A percentile compares a stretch with the other conserved stretches of the same genome.
These are phyloP conservation scores for Gossypium anomalum DNA, from an alignment of 345 rosid species.

Conservation along the genomic window DNA sequence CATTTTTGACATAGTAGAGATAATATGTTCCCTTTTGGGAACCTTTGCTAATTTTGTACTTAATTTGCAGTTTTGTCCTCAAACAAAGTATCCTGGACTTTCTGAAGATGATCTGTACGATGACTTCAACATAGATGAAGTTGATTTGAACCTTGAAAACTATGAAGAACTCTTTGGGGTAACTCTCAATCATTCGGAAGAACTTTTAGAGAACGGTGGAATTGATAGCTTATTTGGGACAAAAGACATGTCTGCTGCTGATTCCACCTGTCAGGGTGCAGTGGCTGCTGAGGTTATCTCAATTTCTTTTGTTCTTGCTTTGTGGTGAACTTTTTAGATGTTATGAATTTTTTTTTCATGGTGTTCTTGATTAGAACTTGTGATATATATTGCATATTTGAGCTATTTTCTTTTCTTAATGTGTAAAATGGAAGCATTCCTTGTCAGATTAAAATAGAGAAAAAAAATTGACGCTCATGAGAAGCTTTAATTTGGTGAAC, in stretches of 20 bases:
- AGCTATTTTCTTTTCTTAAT: background rate
- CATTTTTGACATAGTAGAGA: background rate
- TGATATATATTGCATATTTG: background rate
- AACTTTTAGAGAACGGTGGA: conserved; percentile 80
- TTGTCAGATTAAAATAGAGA: background rate
- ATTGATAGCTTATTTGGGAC: conserved; percentile 72
- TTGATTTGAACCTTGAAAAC: conserved; percentile 80
- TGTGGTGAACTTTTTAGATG: conserved; percentile 10
- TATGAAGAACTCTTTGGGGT: conserved; percentile 95
- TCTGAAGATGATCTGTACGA: conserved; percentile 55
- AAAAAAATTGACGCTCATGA: background rate
- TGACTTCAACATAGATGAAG: conserved; percentile 72
- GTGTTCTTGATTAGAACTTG: background rate
- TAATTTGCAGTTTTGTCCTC: conserved; percentile 43
- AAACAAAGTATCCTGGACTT: conserved; percentile 35
- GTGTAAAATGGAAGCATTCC: background rate
- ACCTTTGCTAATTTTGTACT: background rate
- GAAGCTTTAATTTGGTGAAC: conserved; percentile 1
- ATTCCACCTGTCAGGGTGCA: conserved; percentile 53
- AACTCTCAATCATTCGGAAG: conserved; percentile 67
- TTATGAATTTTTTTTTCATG: background rate
- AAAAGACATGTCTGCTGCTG: conserved; percentile 52
- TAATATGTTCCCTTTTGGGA: background rate
- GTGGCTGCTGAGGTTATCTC: conserved; percentile 57
- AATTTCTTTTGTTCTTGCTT: conserved; percentile 23